Base-by-base conservation (phyloP, 768 basidiomycete species). In the Cyclocybe cylindracea region DNA sequence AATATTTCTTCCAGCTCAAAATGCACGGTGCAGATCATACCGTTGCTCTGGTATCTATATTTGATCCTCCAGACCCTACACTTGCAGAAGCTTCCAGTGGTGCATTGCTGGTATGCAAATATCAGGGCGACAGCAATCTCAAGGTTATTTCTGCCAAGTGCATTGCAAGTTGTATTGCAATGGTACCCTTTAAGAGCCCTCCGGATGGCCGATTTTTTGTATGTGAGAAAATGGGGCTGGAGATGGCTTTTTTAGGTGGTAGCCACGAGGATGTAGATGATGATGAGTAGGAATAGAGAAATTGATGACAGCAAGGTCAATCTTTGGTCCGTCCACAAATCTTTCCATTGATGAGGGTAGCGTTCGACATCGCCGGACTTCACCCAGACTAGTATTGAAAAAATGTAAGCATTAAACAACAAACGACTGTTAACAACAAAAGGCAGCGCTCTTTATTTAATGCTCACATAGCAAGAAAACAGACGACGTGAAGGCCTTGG, bases 401-500 rank as follows among this genome's bases (percentile, higher is more conserved):
- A 16, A 16, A 16, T 16, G 16, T 16, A 16, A 16, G 16, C 16
- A 16, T 16, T 16, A 16, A 16, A 1, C 16, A 16, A 16, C 16
- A 16, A 16, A 16, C 1, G 16, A 16, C 16, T 16, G 16, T 16
- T 1, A 16, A 16, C 16, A 16, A 16, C 16, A 16, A 16, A 16
- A 16, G 16, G 16, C 16, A 16, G 16, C 16, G 16, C 16, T 16
- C 16, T 16, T 16, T 24, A 3, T 38, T 48, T 43, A 66, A 49
- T 68, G 65, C 42, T 66, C 66, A 36, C 64, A 65, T 10, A 68
- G 54, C 8, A 61, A 59, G 48, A 68, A 63, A 4, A 33, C 29
- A 8, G 32, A n/a, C 7, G 37, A 9, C 32, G 54, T 34, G 39
- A 63, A 60, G 2, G 46, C 46, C 5, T 39, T 16, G 11, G 51